Base-by-base conservation (phyloP, 352 stramenopile genomes). In the Phytophthora megakarya region DNA sequence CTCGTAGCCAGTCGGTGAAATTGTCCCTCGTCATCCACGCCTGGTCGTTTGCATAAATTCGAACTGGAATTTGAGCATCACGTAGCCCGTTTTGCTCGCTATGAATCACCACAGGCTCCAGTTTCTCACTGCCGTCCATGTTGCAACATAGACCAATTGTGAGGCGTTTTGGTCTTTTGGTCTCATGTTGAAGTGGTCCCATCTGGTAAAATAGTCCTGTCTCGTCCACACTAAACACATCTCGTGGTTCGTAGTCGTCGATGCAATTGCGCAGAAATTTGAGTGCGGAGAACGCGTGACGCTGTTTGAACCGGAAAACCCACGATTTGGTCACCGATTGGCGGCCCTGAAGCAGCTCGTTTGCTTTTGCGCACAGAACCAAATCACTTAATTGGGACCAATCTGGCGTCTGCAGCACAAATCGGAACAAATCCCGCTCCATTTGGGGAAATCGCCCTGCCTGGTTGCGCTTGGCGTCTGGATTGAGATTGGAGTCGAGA, bases 121-220 rank as follows among this genome's bases (percentile, higher is more conserved):
- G 38, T 40, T 70, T 70, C 23, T 65, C 61, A 13, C 50, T 70
- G 22, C 52, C 53, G 42, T 64, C 53, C 53, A 70, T 64, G 30
- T 70, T 70, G 61, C 52, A 64, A 30, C 61, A 70, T 9, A 70
- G 39, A 2, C 28, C 61, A 33, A 70, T 33, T 7, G 21, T 54
- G 16, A 61, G 10, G 11, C 42, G 43, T 42, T 57, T 45, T 48
- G 26, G 42, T 55, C 32, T 59, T 63, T 63, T 56, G 35, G 30
- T 53, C 53, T 26, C 28, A 64, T 39, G 38, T 65, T 54, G 48
- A 6, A n/a, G 18, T 5, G 61, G 61, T 6, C 5, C 5, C 53
- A 64, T 59, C 15, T 64, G 61, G 35, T 65, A 70, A 54, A 65
- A 70, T 44, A 70, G 45, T 21, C 52, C 53, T 7, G 54, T 65